Evolutionary conservation across 169 alveolate species (phyloP), one percentile per base, ranked within the genome.

Genomic region (Eimeria sp.): DNA sequence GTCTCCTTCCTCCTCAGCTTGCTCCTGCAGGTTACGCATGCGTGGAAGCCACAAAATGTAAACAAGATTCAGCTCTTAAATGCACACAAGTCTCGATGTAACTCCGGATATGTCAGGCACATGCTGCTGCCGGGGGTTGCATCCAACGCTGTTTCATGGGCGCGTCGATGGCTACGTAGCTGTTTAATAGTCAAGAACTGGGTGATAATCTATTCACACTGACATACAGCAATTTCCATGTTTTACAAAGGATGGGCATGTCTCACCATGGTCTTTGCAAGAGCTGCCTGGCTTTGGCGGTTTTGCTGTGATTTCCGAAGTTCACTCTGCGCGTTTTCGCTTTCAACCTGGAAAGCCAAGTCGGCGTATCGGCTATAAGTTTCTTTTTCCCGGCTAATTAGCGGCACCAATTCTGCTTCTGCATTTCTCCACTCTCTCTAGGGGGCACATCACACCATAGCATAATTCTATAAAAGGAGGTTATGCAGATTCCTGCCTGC

Each of bases 241-340:
- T 0, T 16, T 40, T 22, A 73, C 40, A 47, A 78, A 25, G 4
- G 20, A 18, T 83, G 14, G 20, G 92, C 57, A 30, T 25, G 61
- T 18, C 94, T 87, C 49, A 87, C 94, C 83, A 87, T 20, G 40
- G 82, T n/a, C 67, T 63, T 87, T 34, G 82, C 65, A 25, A 87
- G 83, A 63, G 84, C 94, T 43, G 94, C 67, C 83, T 87, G 94
- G 27, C 63, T 87, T 30, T 14, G 94, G 67, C 83, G 94, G 83
- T 75, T 57, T 43, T 87, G 67, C 63, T 67, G 16, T 40, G 63
- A 43, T 25, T 43, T 75, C 45, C 27, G 83, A 40, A 87, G 75
- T 3, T 40, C 67, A 45, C 57, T 47, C n/a, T 22, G 45, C 51
- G 67, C 83, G 11, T 61, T 65, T 25, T 63, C 94, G 47, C 27